Base-by-base conservation (phyloP, 768 basidiomycete species). In the Cystofilobasidium macerans region DNA sequence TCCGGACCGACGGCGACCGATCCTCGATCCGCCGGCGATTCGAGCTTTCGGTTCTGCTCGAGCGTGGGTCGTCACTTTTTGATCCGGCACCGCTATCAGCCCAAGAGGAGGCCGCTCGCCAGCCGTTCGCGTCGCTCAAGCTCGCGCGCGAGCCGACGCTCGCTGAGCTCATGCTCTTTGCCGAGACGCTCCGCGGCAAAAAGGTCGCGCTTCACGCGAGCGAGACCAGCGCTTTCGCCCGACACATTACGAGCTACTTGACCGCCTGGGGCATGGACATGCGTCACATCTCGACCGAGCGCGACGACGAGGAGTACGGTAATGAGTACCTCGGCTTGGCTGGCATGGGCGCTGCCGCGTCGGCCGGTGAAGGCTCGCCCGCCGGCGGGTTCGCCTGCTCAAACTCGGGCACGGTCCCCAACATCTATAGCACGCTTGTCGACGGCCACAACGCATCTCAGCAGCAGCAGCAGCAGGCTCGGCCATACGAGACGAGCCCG, bases 251-350 rank as follows among this genome's bases (percentile, higher is more conserved):
- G 30, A 87, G 87, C 70, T 95, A 94, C 76, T 81, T 99, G 65
- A 88, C 88, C 26, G 83, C 87, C 7, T 98, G 94, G 94, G 92
- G 93, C 16, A 82, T 97, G 85, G 89, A 94, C 71, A 85, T 97
- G 48, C 85, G 83, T 60, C 90, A 92, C 77, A 80, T 79, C 9
- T 76, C 79, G 11, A 75, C 76, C 20, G 67, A 68, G 48, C 43
- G 45, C 18, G 78, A 78, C 28, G 76, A 74, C 32, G 67, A 63
- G 7, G 61, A 69, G 30, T 54, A 30, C 30, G 51, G 51, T 13
- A 54, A 54, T 13, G 67, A 66, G 54, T 58, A 58, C 36, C 53
- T 58, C 47, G 58, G 58, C 28, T 20, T 22, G 42, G 24, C 12
- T 42, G 28, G 6, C 30, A 45, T 20, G 14, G 7, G 22, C 16